phyloP scores from a whole-genome alignment of 768 basidiomycete genomes.

The Suillus subalutaceus region DNA sequence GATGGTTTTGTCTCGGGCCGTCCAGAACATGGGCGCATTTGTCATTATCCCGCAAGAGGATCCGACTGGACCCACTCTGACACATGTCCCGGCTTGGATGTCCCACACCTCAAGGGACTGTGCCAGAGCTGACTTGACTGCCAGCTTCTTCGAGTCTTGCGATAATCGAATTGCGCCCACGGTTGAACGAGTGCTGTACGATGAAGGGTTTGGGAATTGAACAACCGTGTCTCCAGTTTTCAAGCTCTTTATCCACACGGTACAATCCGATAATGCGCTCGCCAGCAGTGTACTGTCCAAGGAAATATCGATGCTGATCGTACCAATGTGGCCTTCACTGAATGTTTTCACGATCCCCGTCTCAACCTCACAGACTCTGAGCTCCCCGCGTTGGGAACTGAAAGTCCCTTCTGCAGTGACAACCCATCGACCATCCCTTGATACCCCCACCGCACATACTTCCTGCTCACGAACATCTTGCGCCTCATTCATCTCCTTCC shows the following conservation, averaged over 20 bases:
- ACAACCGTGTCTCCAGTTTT: too few relatives aligned
- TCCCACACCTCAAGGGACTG: neutral
- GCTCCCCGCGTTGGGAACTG: neutral
- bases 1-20: neutral
- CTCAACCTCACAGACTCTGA: neutral
- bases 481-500: neutral
- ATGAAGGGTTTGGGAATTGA: too few relatives aligned
- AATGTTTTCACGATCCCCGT: neutral
- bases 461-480: neutral
- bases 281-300: neutral
- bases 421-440: constrained; percentile 1
- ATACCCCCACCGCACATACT: neutral
- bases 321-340: neutral
- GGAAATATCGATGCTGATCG: neutral
- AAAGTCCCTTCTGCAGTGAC: neutral
- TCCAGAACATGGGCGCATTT: neutral
- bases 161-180: constrained; percentile 2
- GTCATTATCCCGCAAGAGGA: neutral
- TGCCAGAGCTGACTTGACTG: neutral
- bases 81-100: neutral
- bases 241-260: neutral
- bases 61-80: neutral
- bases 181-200: too few relatives aligned
- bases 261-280: neutral
- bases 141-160: neutral